Percentiles rank a stretch among this genome's conserved stretches.
Evolutionary conservation across 2,329 filamentous ascomycete species (phyloP).

Genomic region (Trichoderma asperellum): DNA sequence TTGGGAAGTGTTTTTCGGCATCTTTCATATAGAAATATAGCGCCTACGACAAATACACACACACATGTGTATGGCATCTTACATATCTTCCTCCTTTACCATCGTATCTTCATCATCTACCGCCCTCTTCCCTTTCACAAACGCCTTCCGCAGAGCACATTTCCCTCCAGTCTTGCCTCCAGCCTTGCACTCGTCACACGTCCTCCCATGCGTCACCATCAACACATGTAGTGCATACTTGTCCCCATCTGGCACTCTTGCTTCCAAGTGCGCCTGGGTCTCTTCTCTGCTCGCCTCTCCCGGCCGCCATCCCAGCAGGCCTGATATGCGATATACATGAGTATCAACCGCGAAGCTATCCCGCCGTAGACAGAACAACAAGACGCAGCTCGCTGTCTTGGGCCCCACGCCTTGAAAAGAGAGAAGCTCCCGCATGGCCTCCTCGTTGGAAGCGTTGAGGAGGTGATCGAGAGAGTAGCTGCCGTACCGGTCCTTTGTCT

Average conservation of each 20-base stretch:
- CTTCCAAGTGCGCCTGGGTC: constrained; percentile 56
- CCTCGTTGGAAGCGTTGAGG: constrained; percentile 47
- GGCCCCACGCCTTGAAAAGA: constrained; percentile 56
- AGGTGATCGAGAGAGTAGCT: constrained; percentile 55
- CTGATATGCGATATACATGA: constrained; percentile 55
- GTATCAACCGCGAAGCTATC: constrained; percentile 58
- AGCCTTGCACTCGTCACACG: constrained; percentile 51
- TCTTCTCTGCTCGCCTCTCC: constrained; percentile 47
- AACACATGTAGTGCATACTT: constrained; percentile 57
- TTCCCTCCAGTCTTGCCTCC: constrained; percentile 46
- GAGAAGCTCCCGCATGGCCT: constrained; percentile 55
- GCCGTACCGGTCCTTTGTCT: constrained; percentile 56
- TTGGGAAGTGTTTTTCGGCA: background rate
- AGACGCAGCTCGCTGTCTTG: constrained; percentile 58
- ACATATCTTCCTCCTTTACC: background rate
- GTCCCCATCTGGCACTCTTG: constrained; percentile 49
- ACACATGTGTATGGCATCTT: background rate
- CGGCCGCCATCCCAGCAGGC: constrained; percentile 55
- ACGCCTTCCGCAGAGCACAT: constrained; percentile 49
- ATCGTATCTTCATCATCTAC: constrained; percentile 1
- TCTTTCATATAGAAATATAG: constrained; percentile 5
- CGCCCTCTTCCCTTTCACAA: constrained; percentile 36
- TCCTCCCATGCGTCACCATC: constrained; percentile 52
- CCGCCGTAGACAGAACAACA: constrained; percentile 54
- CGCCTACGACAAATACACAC: background rate